Base-by-base conservation (phyloP, 2,329 filamentous ascomycete genomes). In the Coleophoma crateriformis region DNA sequence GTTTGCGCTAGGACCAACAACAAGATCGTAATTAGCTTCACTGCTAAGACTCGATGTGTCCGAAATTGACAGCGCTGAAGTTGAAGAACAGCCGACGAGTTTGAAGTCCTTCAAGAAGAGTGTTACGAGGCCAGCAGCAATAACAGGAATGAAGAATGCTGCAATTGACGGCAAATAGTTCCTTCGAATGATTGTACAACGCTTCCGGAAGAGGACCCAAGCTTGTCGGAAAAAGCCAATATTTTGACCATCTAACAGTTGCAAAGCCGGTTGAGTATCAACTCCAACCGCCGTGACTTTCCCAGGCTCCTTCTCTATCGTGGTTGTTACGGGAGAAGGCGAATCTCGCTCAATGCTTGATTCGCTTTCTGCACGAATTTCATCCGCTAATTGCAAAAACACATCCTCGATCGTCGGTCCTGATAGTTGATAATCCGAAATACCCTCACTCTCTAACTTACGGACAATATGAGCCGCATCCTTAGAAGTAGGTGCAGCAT, bases 331-430 rank as follows among this genome's bases (percentile, higher is more conserved):
- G 10, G 44, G 38, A 13, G 52, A 47, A 22, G 51, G 20, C 15
- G 22, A 46, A 10, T 54, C 48, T 33, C 46, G 44, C 32, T 57
- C 51, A 4, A 55, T 17, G 20, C 46, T 51, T 14, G 55, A 50
- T 7, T 45, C 57, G 11, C 57, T 67, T 55, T 85, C 79, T 6
- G 75, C 76, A 50, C 75, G 77, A 51, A 90, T 78, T 64, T 96
- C 90, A 61, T 92, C 88, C 0, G 90, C 89, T 37, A 96, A 76
- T 56, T 88, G 85, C 20, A 96, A 71, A 67, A 96, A 96, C 0
- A 96, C 90, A 58, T 96, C 90, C 64, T 96, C 92, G 38, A 96
- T 90, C 0, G 89, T 95, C 0, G 91, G 92, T 0, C 90, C 90
- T 14, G 87, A 87, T 57, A 96, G 87, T 50, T 90, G 84, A 64